Evolutionary conservation across 2,329 filamentous ascomycete genomes (phyloP).

Genomic region (Botrytis hyacinthi): DNA sequence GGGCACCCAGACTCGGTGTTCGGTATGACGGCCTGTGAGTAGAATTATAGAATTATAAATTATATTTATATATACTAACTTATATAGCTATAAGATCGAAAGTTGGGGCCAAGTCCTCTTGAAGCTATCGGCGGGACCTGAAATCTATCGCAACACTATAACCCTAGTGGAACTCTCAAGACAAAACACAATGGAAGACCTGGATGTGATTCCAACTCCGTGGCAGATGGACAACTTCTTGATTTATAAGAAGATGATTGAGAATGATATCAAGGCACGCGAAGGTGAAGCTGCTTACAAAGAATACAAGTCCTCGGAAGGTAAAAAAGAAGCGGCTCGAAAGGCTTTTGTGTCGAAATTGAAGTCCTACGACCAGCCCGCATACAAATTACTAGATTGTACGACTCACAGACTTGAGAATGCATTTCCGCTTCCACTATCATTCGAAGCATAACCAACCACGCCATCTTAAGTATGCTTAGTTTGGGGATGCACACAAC

Average conservation of each 20-base stretch:
- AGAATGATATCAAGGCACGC: slow-evolving; percentile 40
- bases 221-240: slow-evolving; percentile 58
- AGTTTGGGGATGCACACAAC: not conserved
- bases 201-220: slow-evolving; percentile 48
- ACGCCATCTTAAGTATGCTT: not conserved
- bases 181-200: slow-evolving; percentile 45
- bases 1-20: slow-evolving; percentile 52
- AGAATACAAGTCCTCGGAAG: slow-evolving; percentile 25
- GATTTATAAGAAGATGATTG: slow-evolving; percentile 48
- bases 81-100: slow-evolving; percentile 44
- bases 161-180: slow-evolving; percentile 46
- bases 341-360: slow-evolving; percentile 21
- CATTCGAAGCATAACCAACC: not conserved
- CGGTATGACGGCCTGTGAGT: slow-evolving; percentile 59
- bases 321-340: slow-evolving; percentile 20
- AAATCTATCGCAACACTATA: slow-evolving; percentile 47
- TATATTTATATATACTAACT: slow-evolving; percentile 13
- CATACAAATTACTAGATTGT: not conserved
- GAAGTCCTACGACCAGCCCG: slow-evolving; percentile 10
- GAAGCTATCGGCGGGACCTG: slow-evolving; percentile 42
- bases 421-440: slow-evolving; percentile 13
- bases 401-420: slow-evolving; percentile 16
- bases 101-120: slow-evolving; percentile 44
- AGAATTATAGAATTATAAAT: no score
- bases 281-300: slow-evolving; percentile 42